phyloP scores from a whole-genome alignment of 1,284 basidiomycete species.

The Coriolopsis trogii region DNA sequence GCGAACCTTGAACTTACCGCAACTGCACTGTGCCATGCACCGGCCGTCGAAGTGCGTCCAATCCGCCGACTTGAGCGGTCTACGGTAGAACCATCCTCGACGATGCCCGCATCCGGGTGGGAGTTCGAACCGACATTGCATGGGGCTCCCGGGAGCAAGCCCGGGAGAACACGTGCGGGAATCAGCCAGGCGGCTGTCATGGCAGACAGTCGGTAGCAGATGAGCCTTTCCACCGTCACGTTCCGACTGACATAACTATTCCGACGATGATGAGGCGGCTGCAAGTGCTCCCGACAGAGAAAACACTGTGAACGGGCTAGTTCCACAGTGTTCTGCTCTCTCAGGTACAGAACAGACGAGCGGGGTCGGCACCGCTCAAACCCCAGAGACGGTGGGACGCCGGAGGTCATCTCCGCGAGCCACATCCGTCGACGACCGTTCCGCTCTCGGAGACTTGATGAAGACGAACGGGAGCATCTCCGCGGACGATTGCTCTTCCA shows the following conservation, averaged over 20 bases:
- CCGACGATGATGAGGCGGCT: too few relatives aligned
- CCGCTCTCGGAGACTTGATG: neutral
- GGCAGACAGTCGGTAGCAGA: too few relatives aligned
- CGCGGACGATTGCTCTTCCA: neutral
- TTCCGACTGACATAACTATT: too few relatives aligned
- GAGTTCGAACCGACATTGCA: neutral
- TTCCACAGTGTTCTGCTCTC: too few relatives aligned
- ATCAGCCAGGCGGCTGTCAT: too few relatives aligned
- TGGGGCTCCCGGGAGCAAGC: neutral
- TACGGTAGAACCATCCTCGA: slow-evolving; percentile 4
- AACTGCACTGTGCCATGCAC: slow-evolving; percentile 2
- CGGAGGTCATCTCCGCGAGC: neutral
- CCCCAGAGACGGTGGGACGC: neutral
- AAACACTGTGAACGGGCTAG: too few relatives aligned
- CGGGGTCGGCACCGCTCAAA: too few relatives aligned
- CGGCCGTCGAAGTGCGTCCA: neutral
- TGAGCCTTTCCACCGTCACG: too few relatives aligned
- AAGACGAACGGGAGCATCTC: neutral
- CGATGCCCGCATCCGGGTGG: neutral
- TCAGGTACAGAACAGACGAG: neutral
- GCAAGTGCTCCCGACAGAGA: too few relatives aligned
- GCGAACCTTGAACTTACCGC: slow-evolving; percentile 9
- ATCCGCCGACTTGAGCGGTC: slow-evolving; percentile 1
- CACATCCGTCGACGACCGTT: neutral
- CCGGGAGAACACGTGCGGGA: slow-evolving; percentile 12